Conservation (phyloP, 352 stramenopile species). For the Pythium periplocum region DNA sequence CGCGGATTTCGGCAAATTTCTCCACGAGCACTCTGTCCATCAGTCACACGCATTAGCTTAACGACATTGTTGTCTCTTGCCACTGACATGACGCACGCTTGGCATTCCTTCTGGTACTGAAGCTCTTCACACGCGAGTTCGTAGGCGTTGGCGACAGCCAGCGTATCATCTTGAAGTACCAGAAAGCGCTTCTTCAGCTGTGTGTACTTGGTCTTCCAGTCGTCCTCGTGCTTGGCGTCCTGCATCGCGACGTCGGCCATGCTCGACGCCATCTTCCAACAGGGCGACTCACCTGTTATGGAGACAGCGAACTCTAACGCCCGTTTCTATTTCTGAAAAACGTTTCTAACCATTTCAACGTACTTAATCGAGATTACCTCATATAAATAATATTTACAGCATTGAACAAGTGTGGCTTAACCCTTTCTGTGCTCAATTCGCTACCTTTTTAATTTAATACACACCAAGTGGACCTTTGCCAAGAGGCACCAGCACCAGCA, state of each 20-base stretch:
- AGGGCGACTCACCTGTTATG: no score
- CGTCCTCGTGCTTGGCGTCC: neutral
- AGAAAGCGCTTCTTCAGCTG: constrained; percentile 27
- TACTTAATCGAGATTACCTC: no score
- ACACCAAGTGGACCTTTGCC: no score
- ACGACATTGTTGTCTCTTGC: neutral
- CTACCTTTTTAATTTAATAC: no score
- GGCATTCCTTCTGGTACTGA: constrained; percentile 28
- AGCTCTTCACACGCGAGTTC: constrained; percentile 30
- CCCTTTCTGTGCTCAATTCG: no score
- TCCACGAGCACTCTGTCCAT: constrained; percentile 31
- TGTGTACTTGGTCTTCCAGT: constrained; percentile 11
- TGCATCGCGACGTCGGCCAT: neutral
- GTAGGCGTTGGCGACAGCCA: constrained; percentile 27
- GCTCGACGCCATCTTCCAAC: neutral
- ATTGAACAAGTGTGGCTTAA: no score
- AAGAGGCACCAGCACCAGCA: no score
- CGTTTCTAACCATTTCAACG: no score
- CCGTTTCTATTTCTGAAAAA: no score
- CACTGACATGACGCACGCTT: constrained; percentile 21
- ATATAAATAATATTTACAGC: no score
- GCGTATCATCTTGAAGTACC: constrained; percentile 30
- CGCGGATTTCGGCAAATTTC: constrained; percentile 41
- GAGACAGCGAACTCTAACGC: no score
- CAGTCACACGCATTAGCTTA: neutral